These are phyloP conservation scores for Rhizophlyctis rosea DNA, from an alignment of 192 early-diverging fungal genomes.

Conservation along the genomic window DNA sequence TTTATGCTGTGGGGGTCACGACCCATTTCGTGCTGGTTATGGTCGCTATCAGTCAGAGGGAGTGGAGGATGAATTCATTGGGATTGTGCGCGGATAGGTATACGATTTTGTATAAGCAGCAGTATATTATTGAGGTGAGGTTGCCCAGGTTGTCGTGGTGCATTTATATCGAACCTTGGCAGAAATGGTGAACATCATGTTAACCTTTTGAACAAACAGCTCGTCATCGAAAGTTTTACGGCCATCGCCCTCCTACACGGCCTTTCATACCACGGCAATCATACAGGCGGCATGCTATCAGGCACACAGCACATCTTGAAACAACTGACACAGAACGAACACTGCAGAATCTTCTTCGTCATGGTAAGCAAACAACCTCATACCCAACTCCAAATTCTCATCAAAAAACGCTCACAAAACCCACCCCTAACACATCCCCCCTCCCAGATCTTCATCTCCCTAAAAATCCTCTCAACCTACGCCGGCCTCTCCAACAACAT, in stretches of 20 bases:
- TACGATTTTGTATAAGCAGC: constrained; percentile 28
- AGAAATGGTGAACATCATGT: too few species aligned
- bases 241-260: constrained; percentile 21
- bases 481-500: not conserved
- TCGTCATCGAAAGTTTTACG: constrained; percentile 23
- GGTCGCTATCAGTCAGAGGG: not conserved
- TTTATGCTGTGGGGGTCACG: constrained; percentile 6
- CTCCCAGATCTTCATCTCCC: constrained; percentile 25
- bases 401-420: too few species aligned
- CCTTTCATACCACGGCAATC: not conserved
- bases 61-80: not conserved
- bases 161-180: too few species aligned
- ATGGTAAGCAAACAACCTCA: constrained; percentile 9
- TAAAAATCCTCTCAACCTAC: constrained; percentile 27
- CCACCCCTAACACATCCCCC: too few species aligned
- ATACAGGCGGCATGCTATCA: constrained; percentile 6
- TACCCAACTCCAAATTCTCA: not conserved
- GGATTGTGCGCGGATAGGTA: constrained; percentile 23
- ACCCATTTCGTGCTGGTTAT: constrained; percentile 23
- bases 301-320: constrained; percentile 27
- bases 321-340: constrained; percentile 25
- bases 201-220: too few species aligned
- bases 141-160: too few species aligned
- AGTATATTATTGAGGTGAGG: constrained; percentile 31
- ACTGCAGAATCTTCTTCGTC: constrained; percentile 23